phyloP scores from a whole-genome alignment of 108 stramenopile species.

The Cyclotella atomus region DNA sequence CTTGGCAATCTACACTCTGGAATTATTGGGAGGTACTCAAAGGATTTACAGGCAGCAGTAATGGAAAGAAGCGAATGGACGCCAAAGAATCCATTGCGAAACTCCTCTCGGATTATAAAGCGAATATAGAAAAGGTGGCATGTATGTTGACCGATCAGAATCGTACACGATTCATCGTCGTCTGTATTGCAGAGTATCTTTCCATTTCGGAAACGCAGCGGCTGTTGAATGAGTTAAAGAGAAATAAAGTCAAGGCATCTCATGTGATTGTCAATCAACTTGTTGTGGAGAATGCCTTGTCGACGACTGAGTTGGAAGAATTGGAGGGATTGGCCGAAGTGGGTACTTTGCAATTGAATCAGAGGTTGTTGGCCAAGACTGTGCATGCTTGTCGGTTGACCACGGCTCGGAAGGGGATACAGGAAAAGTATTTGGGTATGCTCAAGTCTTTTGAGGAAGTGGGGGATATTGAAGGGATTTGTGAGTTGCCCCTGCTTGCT shows the following conservation, averaged over 20 bases:
- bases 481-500: constrained; percentile 47
- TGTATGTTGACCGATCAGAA: constrained; percentile 67
- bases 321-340: constrained; percentile 52
- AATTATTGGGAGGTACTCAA: constrained; percentile 64
- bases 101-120: constrained; percentile 46
- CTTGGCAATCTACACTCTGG: constrained; percentile 67
- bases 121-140: constrained; percentile 60
- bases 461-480: constrained; percentile 41
- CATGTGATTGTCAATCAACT: constrained; percentile 83
- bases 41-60: constrained; percentile 54
- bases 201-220: constrained; percentile 77
- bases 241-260: constrained; percentile 69
- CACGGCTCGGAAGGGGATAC: constrained; percentile 40
- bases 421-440: constrained; percentile 35
- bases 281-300: constrained; percentile 40
- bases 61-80: constrained; percentile 25
- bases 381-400: constrained; percentile 52
- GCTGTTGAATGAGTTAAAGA: constrained; percentile 75
- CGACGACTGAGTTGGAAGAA: constrained; percentile 28
- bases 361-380: constrained; percentile 31
- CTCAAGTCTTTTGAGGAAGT: constrained; percentile 42
- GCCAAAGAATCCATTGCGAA: constrained; percentile 38
- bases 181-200: constrained; percentile 82
- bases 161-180: constrained; percentile 76
- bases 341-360: constrained; percentile 34